These are phyloP conservation scores for Colletotrichum gloeosporioides DNA, from an alignment of 2,329 filamentous ascomycete genomes.

Conservation along the genomic window DNA sequence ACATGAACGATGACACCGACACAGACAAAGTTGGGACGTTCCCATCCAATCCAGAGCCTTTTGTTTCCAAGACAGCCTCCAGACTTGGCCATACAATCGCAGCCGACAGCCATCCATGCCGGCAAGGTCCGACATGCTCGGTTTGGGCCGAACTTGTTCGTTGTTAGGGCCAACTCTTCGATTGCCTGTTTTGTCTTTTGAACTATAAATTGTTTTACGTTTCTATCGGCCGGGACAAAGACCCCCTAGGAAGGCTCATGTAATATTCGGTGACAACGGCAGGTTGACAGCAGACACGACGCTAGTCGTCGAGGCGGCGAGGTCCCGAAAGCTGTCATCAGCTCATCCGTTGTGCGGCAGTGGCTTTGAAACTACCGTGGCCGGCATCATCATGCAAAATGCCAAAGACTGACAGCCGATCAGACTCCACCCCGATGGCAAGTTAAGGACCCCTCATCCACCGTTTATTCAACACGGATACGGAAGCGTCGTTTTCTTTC, in stretches of 20 bases:
- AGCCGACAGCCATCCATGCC: background rate
- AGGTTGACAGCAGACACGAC: background rate
- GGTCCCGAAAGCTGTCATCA: background rate
- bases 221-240: background rate
- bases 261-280: background rate
- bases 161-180: background rate
- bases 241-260: background rate
- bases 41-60: background rate
- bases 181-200: background rate
- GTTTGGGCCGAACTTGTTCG: background rate
- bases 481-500: background rate
- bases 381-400: background rate
- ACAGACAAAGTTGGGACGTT: background rate
- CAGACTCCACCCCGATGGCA: background rate
- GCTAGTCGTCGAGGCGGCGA: background rate
- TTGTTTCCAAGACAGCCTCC: background rate
- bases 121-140: constrained; percentile 1
- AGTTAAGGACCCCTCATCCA: background rate
- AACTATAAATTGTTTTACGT: background rate
- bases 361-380: constrained; percentile 1
- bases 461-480: background rate
- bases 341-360: constrained; percentile 4
- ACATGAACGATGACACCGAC: background rate
- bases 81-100: background rate
- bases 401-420: background rate